Conservation (phyloP, 2,329 filamentous ascomycete species). For the Colletotrichum orchidophilum region DNA sequence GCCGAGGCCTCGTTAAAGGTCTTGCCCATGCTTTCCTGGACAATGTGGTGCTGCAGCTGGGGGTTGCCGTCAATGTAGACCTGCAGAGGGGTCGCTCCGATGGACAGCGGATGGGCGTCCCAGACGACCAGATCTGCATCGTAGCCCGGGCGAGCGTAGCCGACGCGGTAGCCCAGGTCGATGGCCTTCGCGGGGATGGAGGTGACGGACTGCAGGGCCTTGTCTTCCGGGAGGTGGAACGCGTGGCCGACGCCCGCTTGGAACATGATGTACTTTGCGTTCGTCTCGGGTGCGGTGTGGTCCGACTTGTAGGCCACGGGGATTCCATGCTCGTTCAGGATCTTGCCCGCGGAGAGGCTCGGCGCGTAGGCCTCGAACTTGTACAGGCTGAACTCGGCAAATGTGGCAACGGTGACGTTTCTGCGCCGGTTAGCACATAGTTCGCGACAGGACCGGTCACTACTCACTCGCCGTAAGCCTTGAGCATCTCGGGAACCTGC, state of each 20-base stretch:
- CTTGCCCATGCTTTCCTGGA: constrained; percentile 39
- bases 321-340: constrained; percentile 50
- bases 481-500: constrained; percentile 51
- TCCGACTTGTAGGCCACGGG: constrained; percentile 56
- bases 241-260: constrained; percentile 52
- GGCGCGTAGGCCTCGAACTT: constrained; percentile 53
- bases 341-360: constrained; percentile 50
- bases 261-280: constrained; percentile 52
- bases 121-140: constrained; percentile 61
- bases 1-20: constrained; percentile 23
- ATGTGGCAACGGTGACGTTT: constrained; percentile 54
- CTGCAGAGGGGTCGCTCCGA: constrained; percentile 56
- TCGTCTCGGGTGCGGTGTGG: constrained; percentile 44
- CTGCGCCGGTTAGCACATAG: constrained; percentile 27
- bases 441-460: constrained; percentile 19
- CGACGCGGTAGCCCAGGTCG: constrained; percentile 53
- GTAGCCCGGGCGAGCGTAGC: constrained; percentile 54
- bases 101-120: constrained; percentile 56
- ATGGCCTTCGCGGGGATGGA: constrained; percentile 55
- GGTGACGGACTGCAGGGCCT: constrained; percentile 54
- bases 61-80: constrained; percentile 57
- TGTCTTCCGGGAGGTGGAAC: constrained; percentile 51
- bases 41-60: constrained; percentile 44
- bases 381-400: constrained; percentile 52
- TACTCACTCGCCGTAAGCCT: constrained; percentile 42